phyloP scores from a whole-genome alignment of 1,139 yeast genomes.

The Saccharomyces hybrid region DNA sequence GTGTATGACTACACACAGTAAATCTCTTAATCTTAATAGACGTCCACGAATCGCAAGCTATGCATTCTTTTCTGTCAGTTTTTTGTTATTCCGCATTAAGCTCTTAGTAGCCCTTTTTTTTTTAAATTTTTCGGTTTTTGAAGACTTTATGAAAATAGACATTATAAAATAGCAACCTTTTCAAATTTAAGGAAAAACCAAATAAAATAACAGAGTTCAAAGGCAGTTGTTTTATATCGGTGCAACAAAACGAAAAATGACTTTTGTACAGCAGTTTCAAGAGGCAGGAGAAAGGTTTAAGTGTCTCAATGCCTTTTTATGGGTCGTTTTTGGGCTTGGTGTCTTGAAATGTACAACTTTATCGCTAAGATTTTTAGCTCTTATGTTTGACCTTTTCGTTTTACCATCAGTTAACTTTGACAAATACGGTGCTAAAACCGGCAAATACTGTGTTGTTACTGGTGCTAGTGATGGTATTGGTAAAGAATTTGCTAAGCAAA shows the following conservation, averaged over 20 bases:
- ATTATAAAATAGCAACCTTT: neutral
- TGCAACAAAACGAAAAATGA: slow-evolving; percentile 13
- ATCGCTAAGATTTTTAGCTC: slow-evolving; percentile 37
- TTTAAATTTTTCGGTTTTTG: neutral
- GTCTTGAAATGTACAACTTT: slow-evolving; percentile 43
- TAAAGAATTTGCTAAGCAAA: slow-evolving; percentile 77
- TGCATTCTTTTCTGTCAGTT: neutral
- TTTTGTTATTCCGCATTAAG: neutral
- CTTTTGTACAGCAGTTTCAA: slow-evolving; percentile 24
- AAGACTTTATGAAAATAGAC: neutral
- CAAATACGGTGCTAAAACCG: slow-evolving; percentile 60
- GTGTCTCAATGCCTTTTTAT: slow-evolving; percentile 23
- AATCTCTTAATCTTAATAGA: neutral
- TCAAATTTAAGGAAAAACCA: neutral
- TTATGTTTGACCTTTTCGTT: slow-evolving; percentile 50
- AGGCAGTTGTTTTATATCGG: neutral
- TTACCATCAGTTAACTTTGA: slow-evolving; percentile 56
- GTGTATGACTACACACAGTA: neutral
- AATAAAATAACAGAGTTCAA: neutral
- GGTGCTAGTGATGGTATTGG: slow-evolving; percentile 99
- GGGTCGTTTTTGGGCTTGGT: slow-evolving; percentile 42
- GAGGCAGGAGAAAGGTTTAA: slow-evolving; percentile 19
- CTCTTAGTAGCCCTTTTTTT: neutral
- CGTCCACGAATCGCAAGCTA: neutral
- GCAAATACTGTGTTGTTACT: slow-evolving; percentile 66